A percentile compares a stretch with the other conserved stretches of the same genome.
Conservation (phyloP, 305 asterid species). For the Fraxinus platypoda region DNA sequence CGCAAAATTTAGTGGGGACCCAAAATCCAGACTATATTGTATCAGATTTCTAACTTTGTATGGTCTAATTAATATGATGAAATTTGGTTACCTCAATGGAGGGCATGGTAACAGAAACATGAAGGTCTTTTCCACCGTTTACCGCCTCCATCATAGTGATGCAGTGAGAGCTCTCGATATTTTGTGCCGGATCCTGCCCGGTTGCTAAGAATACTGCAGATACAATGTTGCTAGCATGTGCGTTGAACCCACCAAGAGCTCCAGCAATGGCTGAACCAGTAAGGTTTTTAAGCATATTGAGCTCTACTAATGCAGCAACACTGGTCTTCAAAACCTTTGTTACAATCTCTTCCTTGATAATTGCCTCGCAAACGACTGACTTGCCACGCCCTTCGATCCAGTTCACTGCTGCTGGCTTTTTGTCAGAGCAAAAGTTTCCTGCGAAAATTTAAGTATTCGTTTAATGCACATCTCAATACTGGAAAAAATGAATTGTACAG, state of each 20-base stretch:
- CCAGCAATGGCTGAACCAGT: slow-evolving; percentile 59
- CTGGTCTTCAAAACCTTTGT: slow-evolving; percentile 49
- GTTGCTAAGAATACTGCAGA: slow-evolving; percentile 51
- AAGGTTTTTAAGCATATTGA: slow-evolving; percentile 49
- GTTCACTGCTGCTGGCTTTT: slow-evolving; percentile 56
- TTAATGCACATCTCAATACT: background rate
- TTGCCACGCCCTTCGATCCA: slow-evolving; percentile 62
- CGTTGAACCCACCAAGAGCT: slow-evolving; percentile 57
- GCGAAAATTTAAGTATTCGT: background rate
- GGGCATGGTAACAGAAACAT: slow-evolving; percentile 55
- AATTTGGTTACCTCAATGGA: slow-evolving; percentile 46
- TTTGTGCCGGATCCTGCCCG: slow-evolving; percentile 60
- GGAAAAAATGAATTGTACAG: background rate
- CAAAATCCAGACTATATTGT: background rate
- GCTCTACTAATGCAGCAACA: slow-evolving; percentile 48
- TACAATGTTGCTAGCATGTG: slow-evolving; percentile 55
- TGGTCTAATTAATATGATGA: background rate
- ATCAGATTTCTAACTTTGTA: background rate
- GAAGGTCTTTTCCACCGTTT: slow-evolving; percentile 53
- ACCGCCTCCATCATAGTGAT: slow-evolving; percentile 59
- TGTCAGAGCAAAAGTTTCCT: slow-evolving; percentile 56
- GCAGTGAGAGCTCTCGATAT: slow-evolving; percentile 56
- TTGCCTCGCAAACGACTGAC: slow-evolving; percentile 55
- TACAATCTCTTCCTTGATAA: slow-evolving; percentile 44
- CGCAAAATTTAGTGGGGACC: background rate